Percentiles rank a stretch among this genome's conserved stretches.
These are phyloP conservation scores for Pichia sp. DNA, from an alignment of 1,139 yeast species.

Conservation along the genomic window DNA sequence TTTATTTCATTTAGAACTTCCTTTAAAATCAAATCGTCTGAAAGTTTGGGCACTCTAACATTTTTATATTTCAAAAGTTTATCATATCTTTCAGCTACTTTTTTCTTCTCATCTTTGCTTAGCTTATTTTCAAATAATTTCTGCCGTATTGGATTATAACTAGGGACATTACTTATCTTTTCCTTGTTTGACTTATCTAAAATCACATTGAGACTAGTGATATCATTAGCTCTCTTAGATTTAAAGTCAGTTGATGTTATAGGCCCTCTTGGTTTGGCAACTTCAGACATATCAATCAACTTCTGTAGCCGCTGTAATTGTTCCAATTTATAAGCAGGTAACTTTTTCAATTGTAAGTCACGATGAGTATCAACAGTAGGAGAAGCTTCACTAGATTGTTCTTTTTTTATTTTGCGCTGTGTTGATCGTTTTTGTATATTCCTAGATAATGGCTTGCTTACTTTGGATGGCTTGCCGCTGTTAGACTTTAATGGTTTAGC, in stretches of 20 bases:
- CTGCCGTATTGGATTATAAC: slow-evolving; percentile 15
- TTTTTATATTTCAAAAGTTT: slow-evolving; percentile 9
- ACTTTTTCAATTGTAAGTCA: slow-evolving; percentile 2
- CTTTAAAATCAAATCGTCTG: slow-evolving; percentile 10
- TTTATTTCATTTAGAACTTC: slow-evolving; percentile 8
- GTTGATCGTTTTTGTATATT: not conserved
- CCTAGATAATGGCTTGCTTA: not conserved
- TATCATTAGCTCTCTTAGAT: not conserved
- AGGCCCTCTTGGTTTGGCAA: slow-evolving; percentile 17
- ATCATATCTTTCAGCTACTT: slow-evolving; percentile 3
- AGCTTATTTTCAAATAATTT: slow-evolving; percentile 3
- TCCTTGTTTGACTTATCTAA: slow-evolving; percentile 8
- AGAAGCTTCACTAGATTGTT: not conserved
- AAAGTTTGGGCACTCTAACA: slow-evolving; percentile 11
- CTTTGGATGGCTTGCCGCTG: not conserved
- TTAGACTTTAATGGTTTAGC: not conserved
- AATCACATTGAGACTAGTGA: not conserved
- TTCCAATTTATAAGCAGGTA: slow-evolving; percentile 17
- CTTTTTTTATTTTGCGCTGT: not conserved
- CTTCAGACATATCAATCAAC: slow-evolving; percentile 16
- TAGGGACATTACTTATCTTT: slow-evolving; percentile 15
- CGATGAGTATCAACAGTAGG: not conserved
- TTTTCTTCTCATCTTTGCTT: not conserved
- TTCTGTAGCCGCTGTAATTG: slow-evolving; percentile 14
- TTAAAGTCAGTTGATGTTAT: slow-evolving; percentile 1